Evolutionary conservation across 306 rosid genomes (phyloP).

Genomic region (Fragaria nilgerrensis): DNA sequence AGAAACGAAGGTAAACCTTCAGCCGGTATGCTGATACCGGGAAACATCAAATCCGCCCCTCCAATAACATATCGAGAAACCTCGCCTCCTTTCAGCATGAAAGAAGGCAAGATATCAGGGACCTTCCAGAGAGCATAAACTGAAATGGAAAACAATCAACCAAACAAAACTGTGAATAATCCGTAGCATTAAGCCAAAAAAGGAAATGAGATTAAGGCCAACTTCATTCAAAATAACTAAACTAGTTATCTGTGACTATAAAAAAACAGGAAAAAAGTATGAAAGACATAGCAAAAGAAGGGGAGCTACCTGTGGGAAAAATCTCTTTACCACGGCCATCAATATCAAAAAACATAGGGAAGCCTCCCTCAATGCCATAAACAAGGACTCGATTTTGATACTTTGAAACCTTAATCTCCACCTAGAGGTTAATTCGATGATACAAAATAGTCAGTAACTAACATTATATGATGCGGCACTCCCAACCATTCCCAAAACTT

Average conservation of each 20-base stretch:
- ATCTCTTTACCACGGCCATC: slow-evolving; percentile 84
- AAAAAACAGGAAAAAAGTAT: not conserved
- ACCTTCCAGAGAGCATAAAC: slow-evolving; percentile 92
- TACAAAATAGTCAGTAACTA: not conserved
- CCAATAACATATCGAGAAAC: slow-evolving; percentile 80
- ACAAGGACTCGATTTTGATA: slow-evolving; percentile 76
- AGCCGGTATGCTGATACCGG: slow-evolving; percentile 75
- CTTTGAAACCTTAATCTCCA: slow-evolving; percentile 69
- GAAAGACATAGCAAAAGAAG: not conserved
- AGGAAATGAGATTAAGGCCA: not conserved
- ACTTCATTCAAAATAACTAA: not conserved
- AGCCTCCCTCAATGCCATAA: slow-evolving; percentile 70
- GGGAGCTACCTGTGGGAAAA: slow-evolving; percentile 67
- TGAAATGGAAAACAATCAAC: slow-evolving; percentile 27
- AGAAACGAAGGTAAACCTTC: slow-evolving; percentile 79
- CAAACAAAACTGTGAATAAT: not conserved
- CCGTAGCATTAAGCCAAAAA: not conserved
- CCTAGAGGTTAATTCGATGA: slow-evolving; percentile 36
- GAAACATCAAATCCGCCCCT: slow-evolving; percentile 98
- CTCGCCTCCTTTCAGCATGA: slow-evolving; percentile 82
- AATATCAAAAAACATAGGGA: slow-evolving; percentile 73
- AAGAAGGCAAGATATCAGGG: slow-evolving; percentile 79
- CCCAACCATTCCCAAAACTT: no score
- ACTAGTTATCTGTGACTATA: not conserved
- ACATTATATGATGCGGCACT: not conserved